Base-by-base conservation (phyloP, 192 early-diverging fungal genomes). In the Gryganskiella cystojenkinii region DNA sequence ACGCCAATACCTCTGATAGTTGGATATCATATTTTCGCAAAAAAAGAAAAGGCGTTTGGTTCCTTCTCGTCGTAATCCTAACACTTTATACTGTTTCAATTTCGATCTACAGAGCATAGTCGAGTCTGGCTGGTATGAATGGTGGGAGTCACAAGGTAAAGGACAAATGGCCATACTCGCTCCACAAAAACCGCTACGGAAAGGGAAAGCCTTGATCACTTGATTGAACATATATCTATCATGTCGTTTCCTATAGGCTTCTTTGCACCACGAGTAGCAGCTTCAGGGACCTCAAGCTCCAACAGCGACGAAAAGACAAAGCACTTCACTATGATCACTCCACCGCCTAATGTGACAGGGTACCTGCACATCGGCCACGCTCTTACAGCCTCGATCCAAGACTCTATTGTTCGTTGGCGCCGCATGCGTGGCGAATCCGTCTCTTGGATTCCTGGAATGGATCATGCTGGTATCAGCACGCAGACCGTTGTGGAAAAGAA, bases 301-400 rank as follows among this genome's bases (percentile, higher is more conserved):
- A 74, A 25, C 34, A 2, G 40, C 35, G 28, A 44, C 9, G 59
- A 79, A 24, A 22, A 56, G 3, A 51, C 71, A 68, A 69, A 84
- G 53, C 70, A 82, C 8, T 98, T 94, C 76, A 88, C 91, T 1
- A 98, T 99, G 89, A 84, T 97, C 10, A 88, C 95, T 13, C 97
- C 97, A 15, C 97, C 97, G 37, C 97, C 97, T 17, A 99, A 99
- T 79, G 93, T 99, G 19, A 99, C 97, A 1, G 97, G 97, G 15
- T 89, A 90, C n/a, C 82, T 99, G 25, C 97, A 99, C 67, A 88
- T 98, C 27, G 92, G 97, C 19, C 97, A 99, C 65, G 95, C 95
- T 11, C 81, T 99, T 25, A 98, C 96, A 8, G 84, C 93, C 30
- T 92, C 95, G 30, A 94, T 98, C 43, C 94, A 98, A 67, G 92